Conservation (phyloP, 139 green algal species). For the Nannochloris sp. region DNA sequence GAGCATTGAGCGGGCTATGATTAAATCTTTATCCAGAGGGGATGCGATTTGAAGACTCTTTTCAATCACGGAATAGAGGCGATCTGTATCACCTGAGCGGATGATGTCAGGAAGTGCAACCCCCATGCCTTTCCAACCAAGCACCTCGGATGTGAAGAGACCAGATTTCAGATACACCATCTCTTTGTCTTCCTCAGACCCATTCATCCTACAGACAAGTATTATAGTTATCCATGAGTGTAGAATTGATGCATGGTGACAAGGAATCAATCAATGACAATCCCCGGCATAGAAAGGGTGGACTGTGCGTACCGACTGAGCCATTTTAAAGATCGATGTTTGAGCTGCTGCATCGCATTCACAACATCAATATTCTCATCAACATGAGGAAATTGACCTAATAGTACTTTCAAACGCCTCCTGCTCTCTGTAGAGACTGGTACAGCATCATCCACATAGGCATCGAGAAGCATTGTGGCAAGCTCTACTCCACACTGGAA, state of each 20-base stretch:
- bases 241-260: too few species aligned
- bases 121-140: slow-evolving; percentile 27
- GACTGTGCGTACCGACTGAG: too few species aligned
- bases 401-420: not conserved
- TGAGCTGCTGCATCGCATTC: not conserved
- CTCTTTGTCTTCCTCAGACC: slow-evolving; percentile 1
- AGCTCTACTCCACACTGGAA: slow-evolving; percentile 27
- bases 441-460: slow-evolving; percentile 12
- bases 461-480: slow-evolving; percentile 21
- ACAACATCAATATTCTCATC: not conserved
- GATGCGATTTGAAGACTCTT: not conserved
- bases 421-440: not conserved
- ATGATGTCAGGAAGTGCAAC: slow-evolving; percentile 14
- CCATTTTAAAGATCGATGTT: too few species aligned
- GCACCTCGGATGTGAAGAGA: not conserved
- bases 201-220: slow-evolving; percentile 11
- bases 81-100: slow-evolving; percentile 5
- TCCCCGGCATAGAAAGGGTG: too few species aligned
- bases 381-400: slow-evolving; percentile 13
- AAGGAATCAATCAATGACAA: not conserved
- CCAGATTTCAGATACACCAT: slow-evolving; percentile 10
- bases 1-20: slow-evolving; percentile 6
- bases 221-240: not conserved
- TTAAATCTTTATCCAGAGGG: slow-evolving; percentile 20
- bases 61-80: slow-evolving; percentile 1